A percentile compares a stretch with the other conserved stretches of the same genome.
phyloP scores from a whole-genome alignment of 2,329 filamentous ascomycete genomes.

The Blastomyces parvus region DNA sequence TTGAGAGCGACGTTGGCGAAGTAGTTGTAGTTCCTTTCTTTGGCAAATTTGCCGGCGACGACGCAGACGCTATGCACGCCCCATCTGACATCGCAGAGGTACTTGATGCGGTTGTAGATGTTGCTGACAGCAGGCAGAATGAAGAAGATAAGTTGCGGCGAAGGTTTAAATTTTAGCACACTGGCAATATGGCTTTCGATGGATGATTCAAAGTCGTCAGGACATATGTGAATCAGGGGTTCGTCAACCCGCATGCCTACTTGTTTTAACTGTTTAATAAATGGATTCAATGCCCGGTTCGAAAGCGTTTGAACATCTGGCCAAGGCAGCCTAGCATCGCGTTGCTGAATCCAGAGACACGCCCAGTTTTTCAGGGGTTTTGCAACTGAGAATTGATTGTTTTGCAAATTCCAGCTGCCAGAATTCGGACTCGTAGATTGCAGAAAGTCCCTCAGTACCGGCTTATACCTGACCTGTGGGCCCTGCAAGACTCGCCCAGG shows the following conservation, averaged over 20 bases:
- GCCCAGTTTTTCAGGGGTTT: slow-evolving; percentile 29
- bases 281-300: neutral
- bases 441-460: slow-evolving; percentile 7
- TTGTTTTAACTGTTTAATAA: neutral
- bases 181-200: neutral
- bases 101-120: slow-evolving; percentile 59
- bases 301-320: neutral
- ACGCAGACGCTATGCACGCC: slow-evolving; percentile 64
- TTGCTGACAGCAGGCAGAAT: slow-evolving; percentile 46
- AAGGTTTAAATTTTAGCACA: too few relatives aligned
- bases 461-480: slow-evolving; percentile 53
- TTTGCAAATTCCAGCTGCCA: slow-evolving; percentile 61
- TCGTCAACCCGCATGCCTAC: neutral
- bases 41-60: slow-evolving; percentile 42
- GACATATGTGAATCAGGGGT: neutral
- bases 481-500: slow-evolving; percentile 56
- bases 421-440: slow-evolving; percentile 28
- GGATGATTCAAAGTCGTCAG: neutral
- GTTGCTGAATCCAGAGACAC: neutral
- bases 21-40: slow-evolving; percentile 41
- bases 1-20: slow-evolving; percentile 65
- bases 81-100: slow-evolving; percentile 52
- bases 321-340: neutral
- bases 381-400: slow-evolving; percentile 47
- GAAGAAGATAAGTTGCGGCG: slow-evolving; percentile 47